A percentile compares a stretch with the other conserved stretches of the same genome.
These are phyloP conservation scores for Tetraselmis chui DNA, from an alignment of 139 green algal species.

Conservation along the genomic window DNA sequence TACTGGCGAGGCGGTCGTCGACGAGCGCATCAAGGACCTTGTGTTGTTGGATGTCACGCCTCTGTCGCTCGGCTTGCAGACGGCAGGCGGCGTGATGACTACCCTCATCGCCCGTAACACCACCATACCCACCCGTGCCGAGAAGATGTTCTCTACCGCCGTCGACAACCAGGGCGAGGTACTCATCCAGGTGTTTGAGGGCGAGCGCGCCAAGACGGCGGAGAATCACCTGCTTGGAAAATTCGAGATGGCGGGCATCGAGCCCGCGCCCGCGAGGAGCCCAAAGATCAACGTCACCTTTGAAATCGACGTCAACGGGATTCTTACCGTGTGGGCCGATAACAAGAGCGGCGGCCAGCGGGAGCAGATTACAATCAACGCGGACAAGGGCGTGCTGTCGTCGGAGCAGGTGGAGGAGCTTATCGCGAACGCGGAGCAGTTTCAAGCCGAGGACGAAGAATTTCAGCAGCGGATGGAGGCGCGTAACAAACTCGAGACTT, in stretches of 20 bases:
- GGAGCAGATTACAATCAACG: constrained; percentile 51
- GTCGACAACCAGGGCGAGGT: constrained; percentile 52
- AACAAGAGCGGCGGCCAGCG: constrained; percentile 51
- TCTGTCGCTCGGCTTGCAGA: constrained; percentile 51
- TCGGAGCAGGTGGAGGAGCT: not conserved
- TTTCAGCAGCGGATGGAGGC: constrained; percentile 57
- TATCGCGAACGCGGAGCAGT: constrained; percentile 33
- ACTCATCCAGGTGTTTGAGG: constrained; percentile 54
- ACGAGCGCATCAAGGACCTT: not conserved
- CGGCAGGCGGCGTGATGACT: constrained; percentile 52
- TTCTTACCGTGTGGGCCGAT: constrained; percentile 50
- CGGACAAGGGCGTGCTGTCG: not conserved
- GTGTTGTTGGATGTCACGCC: constrained; percentile 44
- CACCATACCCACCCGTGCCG: constrained; percentile 52
- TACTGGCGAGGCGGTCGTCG: not conserved
- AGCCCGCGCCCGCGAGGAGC: constrained; percentile 33
- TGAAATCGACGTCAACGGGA: constrained; percentile 54
- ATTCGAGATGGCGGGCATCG: constrained; percentile 52
- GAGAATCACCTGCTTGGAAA: constrained; percentile 49
- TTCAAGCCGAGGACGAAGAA: constrained; percentile 48
- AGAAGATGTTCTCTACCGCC: constrained; percentile 53
- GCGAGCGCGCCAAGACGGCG: constrained; percentile 48
- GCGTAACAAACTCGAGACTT: constrained; percentile 72
- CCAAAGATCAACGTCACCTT: constrained; percentile 59
- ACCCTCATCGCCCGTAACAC: constrained; percentile 58